Evolutionary conservation across 2,329 filamentous ascomycete species (phyloP).

Genomic region (Blumeria graminis): DNA sequence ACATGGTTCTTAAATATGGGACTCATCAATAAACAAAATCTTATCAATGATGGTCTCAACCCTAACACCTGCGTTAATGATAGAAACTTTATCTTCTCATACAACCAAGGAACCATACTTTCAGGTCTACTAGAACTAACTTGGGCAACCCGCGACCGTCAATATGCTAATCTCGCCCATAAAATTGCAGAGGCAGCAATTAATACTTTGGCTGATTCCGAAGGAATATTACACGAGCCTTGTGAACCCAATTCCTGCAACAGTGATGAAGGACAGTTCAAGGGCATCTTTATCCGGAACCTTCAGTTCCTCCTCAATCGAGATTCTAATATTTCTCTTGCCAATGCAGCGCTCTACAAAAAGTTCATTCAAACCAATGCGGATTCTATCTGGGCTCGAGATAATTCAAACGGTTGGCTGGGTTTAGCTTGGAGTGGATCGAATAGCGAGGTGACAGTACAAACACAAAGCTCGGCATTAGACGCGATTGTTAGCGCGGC

Average conservation of each 20-base stretch:
- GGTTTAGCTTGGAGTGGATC: slow-evolving; percentile 44
- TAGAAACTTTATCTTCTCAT: slow-evolving; percentile 21
- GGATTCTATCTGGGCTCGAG: slow-evolving; percentile 36
- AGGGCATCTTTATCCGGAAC: slow-evolving; percentile 21
- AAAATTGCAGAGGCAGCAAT: slow-evolving; percentile 31
- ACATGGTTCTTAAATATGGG: slow-evolving; percentile 24
- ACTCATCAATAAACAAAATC: slow-evolving; percentile 22
- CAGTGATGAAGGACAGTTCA: not conserved
- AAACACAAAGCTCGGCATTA: slow-evolving; percentile 25
- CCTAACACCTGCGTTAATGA: slow-evolving; percentile 25
- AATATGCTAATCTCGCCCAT: slow-evolving; percentile 22
- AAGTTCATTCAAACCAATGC: slow-evolving; percentile 36
- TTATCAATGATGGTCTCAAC: slow-evolving; percentile 28
- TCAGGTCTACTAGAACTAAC: slow-evolving; percentile 27
- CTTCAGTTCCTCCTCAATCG: slow-evolving; percentile 28
- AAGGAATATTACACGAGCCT: slow-evolving; percentile 26
- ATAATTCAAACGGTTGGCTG: slow-evolving; percentile 27
- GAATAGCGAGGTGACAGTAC: slow-evolving; percentile 26
- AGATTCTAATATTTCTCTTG: slow-evolving; percentile 14
- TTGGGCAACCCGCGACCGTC: slow-evolving; percentile 13
- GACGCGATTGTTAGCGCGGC: too few species aligned
- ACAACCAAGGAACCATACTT: slow-evolving; percentile 38
- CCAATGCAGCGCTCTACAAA: slow-evolving; percentile 24
- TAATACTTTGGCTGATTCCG: slow-evolving; percentile 18
- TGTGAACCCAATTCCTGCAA: slow-evolving; percentile 24